Conservation (phyloP, 2,329 filamentous ascomycete genomes). For the Exophiala aquamarina region DNA sequence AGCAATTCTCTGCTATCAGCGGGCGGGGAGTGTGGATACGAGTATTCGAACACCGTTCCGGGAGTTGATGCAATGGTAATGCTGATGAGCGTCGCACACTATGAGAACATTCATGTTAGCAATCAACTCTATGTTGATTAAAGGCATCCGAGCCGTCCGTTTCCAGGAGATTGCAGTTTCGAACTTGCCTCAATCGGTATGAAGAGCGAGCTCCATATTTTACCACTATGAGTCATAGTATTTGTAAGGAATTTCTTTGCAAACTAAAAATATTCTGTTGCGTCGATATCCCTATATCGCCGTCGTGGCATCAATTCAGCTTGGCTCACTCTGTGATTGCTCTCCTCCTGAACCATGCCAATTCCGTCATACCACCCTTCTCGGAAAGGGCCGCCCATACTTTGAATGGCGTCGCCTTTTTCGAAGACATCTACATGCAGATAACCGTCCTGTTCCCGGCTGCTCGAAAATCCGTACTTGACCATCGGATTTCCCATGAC, state of each 20-base stretch:
- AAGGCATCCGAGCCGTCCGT: too few relatives aligned
- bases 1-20: not conserved
- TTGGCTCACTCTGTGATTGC: not conserved
- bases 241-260: not conserved
- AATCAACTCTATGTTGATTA: too few relatives aligned
- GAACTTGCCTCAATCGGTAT: too few relatives aligned
- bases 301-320: not conserved
- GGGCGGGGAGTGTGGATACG: not conserved
- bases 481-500: constrained; percentile 19
- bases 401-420: not conserved
- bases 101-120: too few relatives aligned
- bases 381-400: constrained; percentile 9
- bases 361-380: constrained; percentile 21
- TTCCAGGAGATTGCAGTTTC: too few relatives aligned
- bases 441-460: constrained; percentile 8
- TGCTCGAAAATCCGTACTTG: constrained; percentile 18
- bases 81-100: too few relatives aligned
- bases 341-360: not conserved
- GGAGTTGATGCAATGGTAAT: constrained; percentile 1
- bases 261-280: not conserved
- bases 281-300: constrained; percentile 14
- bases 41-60: not conserved
- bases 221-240: too few relatives aligned
- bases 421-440: constrained; percentile 24
- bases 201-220: too few relatives aligned